Evolutionary conservation across 306 rosid species (phyloP), one percentile per base, ranked within the genome.

Genomic region (Benincasa hispida): DNA sequence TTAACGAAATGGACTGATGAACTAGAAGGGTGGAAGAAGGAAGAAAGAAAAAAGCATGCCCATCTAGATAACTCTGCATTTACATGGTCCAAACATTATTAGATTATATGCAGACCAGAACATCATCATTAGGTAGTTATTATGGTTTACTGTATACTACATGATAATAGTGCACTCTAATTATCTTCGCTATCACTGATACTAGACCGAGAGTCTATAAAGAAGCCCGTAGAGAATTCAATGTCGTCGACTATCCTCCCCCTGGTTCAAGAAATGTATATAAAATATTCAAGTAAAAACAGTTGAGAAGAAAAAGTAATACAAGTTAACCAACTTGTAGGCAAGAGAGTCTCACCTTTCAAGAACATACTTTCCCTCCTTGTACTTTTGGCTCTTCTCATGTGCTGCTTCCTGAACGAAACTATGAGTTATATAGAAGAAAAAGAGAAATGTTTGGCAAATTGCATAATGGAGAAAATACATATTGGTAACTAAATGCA

Each of bases 321-420:
- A 2, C 34, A 17, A 27, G 76, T 70, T 8, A 8, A 70, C 58
- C 75, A 70, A 15, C 75, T 30, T 25, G 48, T 8, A 45, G 41
- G 18, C 18, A 60, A 22, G 54, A 55, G 66, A 69, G 58, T 41
- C 59, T 67, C 87, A 93, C 98, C 96, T 93, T 85, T 93, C 98
- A 76, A 93, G 98, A 61, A 93, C 92, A 83, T 85, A 91, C 88
- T 87, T 93, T 63, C 97, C 98, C 81, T 93, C 97, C 83, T 93
- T 93, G 76, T 91, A 91, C 82, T 93, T 88, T 76, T 93, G 98
- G 83, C 85, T 81, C 84, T 80, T 89, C 84, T 91, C 98, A 14
- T 87, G 98, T 8, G 93, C 96, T 80, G 84, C 81, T 72, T 89
- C 98, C 98, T 91, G 83, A 56, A 54, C 57, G 32, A 73, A 51